Percentiles rank a stretch among this genome's conserved stretches.
These are phyloP conservation scores for Cephalotrichum gorgonifer DNA, from an alignment of 2,329 filamentous ascomycete genomes.

Conservation along the genomic window DNA sequence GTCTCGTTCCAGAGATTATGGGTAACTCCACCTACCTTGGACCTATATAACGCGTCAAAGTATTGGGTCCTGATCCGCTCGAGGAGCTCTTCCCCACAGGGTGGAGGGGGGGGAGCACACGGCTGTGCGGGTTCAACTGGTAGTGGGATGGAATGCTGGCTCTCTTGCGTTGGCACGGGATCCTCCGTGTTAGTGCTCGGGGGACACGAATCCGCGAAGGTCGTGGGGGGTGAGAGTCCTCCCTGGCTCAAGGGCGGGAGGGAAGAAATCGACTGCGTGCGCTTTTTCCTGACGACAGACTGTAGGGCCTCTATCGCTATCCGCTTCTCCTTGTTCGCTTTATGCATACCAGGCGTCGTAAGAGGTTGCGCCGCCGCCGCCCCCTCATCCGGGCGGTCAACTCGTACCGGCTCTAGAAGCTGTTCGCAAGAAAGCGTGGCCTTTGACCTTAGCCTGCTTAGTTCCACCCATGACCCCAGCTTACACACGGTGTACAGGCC, in stretches of 20 bases:
- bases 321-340: slow-evolving; percentile 42
- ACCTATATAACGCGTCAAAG: slow-evolving; percentile 50
- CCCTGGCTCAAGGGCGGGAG: slow-evolving; percentile 6
- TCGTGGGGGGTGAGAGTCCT: not conserved
- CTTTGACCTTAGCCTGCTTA: slow-evolving; percentile 38
- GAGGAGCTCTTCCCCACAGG: slow-evolving; percentile 20
- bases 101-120: slow-evolving; percentile 1
- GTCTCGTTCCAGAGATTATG: not conserved
- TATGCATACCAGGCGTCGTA: slow-evolving; percentile 35
- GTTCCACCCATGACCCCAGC: slow-evolving; percentile 55
- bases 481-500: slow-evolving; percentile 59
- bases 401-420: slow-evolving; percentile 8
- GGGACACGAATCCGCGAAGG: not conserved
- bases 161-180: not conserved
- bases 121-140: not conserved
- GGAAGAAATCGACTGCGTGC: slow-evolving; percentile 31
- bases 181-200: not conserved
- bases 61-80: slow-evolving; percentile 49
- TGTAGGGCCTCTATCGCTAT: slow-evolving; percentile 55
- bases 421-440: slow-evolving; percentile 25
- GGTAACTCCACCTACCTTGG: slow-evolving; percentile 37
- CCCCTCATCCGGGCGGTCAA: slow-evolving; percentile 7
- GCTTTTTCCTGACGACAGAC: slow-evolving; percentile 45
- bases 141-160: not conserved
- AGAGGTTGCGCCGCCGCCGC: slow-evolving; percentile 13